A percentile compares a stretch with the other conserved stretches of the same genome.
These are phyloP conservation scores for Larix sibirica DNA, from an alignment of 83 land plant genomes.

Conservation along the genomic window DNA sequence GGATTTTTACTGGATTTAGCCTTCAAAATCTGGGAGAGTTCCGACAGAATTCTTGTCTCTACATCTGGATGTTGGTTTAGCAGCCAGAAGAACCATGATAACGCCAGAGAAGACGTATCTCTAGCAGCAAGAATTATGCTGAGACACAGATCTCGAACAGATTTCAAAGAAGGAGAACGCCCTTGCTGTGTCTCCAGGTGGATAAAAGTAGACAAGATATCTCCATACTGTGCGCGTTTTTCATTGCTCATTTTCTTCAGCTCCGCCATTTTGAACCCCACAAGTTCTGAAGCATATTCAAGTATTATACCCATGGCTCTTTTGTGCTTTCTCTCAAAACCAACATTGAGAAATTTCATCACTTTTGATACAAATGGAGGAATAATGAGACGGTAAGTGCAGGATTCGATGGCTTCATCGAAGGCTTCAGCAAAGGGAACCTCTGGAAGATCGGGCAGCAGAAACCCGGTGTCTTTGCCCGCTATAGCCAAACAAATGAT, in stretches of 20 bases:
- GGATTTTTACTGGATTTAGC: not conserved
- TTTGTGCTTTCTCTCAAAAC: conserved; percentile 17
- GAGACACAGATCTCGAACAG: too few relatives aligned
- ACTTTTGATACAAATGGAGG: not conserved
- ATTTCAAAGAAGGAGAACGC: not conserved
- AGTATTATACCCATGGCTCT: conserved; percentile 1
- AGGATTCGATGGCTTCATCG: not conserved
- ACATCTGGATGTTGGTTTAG: not conserved
- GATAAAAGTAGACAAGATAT: not conserved
- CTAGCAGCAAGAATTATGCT: too few relatives aligned
- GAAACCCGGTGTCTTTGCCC: conserved; percentile 24
- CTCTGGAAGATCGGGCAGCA: conserved; percentile 3
- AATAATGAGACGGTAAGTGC: not conserved
- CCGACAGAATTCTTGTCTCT: not conserved
- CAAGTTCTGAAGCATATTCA: conserved; percentile 1
- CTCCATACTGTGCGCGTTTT: not conserved
- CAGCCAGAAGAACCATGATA: conserved; percentile 14
- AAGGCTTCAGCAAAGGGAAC: not conserved
- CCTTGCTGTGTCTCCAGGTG: not conserved
- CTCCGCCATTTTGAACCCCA: not conserved
- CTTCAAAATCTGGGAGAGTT: not conserved
- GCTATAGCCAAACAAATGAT: conserved; percentile 22
- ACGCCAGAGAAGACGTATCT: not conserved
- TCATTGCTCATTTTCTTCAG: not conserved
- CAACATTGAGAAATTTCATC: conserved; percentile 9